Evolutionary conservation across 129 eudicot genomes (phyloP).

Genomic region (Ambrosia trifida): DNA sequence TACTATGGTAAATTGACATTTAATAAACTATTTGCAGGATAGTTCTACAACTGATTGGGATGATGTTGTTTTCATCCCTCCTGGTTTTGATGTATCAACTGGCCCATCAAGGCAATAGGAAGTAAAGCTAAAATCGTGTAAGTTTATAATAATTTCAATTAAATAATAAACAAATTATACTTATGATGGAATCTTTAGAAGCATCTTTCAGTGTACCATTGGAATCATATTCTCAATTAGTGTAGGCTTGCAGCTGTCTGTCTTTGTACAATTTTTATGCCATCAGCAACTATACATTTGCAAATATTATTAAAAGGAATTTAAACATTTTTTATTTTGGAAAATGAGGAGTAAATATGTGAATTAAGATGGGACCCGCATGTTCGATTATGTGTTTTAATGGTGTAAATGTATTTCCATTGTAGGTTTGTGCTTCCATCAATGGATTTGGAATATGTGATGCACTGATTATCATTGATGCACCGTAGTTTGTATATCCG

Average conservation of each 20-base stretch:
- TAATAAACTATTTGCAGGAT: conserved; percentile 54
- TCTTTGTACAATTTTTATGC: conserved; percentile 24
- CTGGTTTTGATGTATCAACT: conserved; percentile 78
- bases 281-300: conserved; percentile 16
- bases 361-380: conserved; percentile 1
- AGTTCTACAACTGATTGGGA: conserved; percentile 56
- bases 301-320: conserved; percentile 11
- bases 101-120: conserved; percentile 39
- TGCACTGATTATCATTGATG: background rate
- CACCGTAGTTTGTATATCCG: conserved; percentile 22
- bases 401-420: background rate
- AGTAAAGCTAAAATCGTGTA: conserved; percentile 16
- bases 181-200: conserved; percentile 12
- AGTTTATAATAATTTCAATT: conserved; percentile 19
- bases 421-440: conserved; percentile 21
- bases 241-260: conserved; percentile 24
- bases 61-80: conserved; percentile 95
- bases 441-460: conserved; percentile 12
- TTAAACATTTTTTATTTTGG: background rate
- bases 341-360: background rate
- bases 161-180: background rate
- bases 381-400: background rate
- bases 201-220: conserved; percentile 15
- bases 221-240: conserved; percentile 26
- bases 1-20: conserved; percentile 1